A percentile compares a stretch with the other conserved stretches of the same genome.
These are phyloP conservation scores for Senecio squalidus DNA, from an alignment of 140 eudicot genomes.

Conservation along the genomic window DNA sequence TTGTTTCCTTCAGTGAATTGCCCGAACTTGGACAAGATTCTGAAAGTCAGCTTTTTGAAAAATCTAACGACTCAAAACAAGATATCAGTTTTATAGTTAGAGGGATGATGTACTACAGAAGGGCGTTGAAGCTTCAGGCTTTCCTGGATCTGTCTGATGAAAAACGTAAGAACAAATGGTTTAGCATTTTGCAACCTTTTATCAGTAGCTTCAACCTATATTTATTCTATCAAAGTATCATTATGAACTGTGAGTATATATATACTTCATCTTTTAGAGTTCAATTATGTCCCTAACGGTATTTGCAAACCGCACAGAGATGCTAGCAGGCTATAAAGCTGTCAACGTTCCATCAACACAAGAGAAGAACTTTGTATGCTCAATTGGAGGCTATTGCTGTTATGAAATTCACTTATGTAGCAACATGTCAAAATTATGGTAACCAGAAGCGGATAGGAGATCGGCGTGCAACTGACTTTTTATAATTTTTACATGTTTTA, in stretches of 20 bases:
- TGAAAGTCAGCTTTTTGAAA: slow-evolving; percentile 70
- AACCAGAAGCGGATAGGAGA: slow-evolving; percentile 59
- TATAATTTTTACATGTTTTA: slow-evolving; percentile 1
- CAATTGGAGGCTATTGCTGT: slow-evolving; percentile 79
- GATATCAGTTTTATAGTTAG: not conserved
- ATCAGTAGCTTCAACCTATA: no score
- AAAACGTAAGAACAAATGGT: not conserved
- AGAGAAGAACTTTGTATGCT: slow-evolving; percentile 67
- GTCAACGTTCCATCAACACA: slow-evolving; percentile 46
- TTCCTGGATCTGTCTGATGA: slow-evolving; percentile 2
- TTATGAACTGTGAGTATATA: not conserved
- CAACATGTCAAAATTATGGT: slow-evolving; percentile 85
- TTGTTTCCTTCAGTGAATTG: slow-evolving; percentile 46
- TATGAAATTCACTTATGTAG: slow-evolving; percentile 83
- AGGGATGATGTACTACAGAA: slow-evolving; percentile 15
- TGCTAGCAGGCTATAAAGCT: slow-evolving; percentile 72
- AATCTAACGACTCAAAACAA: slow-evolving; percentile 22
- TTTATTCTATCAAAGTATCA: no score
- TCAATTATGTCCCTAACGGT: slow-evolving; percentile 14
- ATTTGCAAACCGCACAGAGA: slow-evolving; percentile 35
- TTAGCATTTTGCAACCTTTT: not conserved
- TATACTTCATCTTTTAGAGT: not conserved
- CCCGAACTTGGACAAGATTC: slow-evolving; percentile 63
- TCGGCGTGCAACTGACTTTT: slow-evolving; percentile 79
- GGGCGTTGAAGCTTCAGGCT: slow-evolving; percentile 14